A percentile compares a stretch with the other conserved stretches of the same genome.
Conservation (phyloP, 1,284 basidiomycete genomes). For the Athelia psychrophila region DNA sequence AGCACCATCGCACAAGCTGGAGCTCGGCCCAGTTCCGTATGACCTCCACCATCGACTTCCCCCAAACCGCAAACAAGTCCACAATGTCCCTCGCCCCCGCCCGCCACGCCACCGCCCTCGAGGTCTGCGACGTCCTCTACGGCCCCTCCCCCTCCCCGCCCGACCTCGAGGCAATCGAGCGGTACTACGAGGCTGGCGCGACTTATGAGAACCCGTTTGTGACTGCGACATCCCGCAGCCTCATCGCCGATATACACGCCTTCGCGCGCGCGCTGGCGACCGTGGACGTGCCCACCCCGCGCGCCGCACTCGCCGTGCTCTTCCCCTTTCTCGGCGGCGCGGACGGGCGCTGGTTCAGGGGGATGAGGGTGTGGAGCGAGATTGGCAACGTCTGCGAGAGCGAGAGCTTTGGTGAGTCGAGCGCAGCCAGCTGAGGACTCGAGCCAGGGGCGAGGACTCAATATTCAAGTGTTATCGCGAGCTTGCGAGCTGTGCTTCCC, state of each 20-base stretch:
- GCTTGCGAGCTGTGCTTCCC: neutral
- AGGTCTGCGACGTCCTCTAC: constrained; percentile 67
- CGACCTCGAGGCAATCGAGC: constrained; percentile 48
- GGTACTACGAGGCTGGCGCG: constrained; percentile 68
- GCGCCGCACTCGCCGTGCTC: constrained; percentile 53
- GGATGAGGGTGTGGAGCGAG: constrained; percentile 67
- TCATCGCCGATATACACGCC: constrained; percentile 66
- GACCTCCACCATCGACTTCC: constrained; percentile 2
- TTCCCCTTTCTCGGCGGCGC: constrained; percentile 36
- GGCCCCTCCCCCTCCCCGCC: constrained; percentile 39
- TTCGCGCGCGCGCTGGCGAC: constrained; percentile 54
- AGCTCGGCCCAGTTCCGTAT: neutral
- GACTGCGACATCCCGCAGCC: constrained; percentile 65
- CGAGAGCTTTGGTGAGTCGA: constrained; percentile 70
- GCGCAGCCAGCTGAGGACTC: too few species aligned
- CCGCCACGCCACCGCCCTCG: constrained; percentile 54
- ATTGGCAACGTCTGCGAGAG: constrained; percentile 69
- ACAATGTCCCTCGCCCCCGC: constrained; percentile 39
- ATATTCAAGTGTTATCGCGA: neutral
- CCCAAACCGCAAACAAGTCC: neutral
- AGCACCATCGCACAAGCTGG: too few species aligned
- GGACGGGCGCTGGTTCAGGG: constrained; percentile 46
- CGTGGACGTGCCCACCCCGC: constrained; percentile 62
- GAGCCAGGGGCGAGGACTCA: neutral
- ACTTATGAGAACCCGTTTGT: constrained; percentile 77